Conservation (phyloP, 345 rosid species). For the Nephelium lappaceum region DNA sequence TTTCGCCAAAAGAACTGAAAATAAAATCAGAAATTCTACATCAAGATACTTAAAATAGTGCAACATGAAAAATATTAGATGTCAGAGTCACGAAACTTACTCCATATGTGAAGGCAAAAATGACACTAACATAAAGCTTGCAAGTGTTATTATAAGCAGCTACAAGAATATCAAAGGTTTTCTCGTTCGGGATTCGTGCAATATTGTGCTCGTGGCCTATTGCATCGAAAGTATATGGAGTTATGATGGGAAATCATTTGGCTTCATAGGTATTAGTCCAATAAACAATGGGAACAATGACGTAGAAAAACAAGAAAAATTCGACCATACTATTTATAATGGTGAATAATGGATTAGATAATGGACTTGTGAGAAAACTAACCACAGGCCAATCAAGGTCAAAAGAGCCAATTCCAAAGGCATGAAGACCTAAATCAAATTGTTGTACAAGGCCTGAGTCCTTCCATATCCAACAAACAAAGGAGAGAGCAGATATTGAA, state of each 20-base stretch:
- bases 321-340: slow-evolving; percentile 49
- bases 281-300: slow-evolving; percentile 56
- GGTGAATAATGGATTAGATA: no score
- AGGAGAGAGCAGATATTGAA: slow-evolving; percentile 27
- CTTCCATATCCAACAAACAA: slow-evolving; percentile 38
- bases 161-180: no score
- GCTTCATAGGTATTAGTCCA: slow-evolving; percentile 54
- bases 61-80: slow-evolving; percentile 65
- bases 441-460: slow-evolving; percentile 31
- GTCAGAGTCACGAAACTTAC: slow-evolving; percentile 53
- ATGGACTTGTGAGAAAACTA: no score
- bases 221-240: no score
- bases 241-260: slow-evolving; percentile 57
- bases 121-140: slow-evolving; percentile 62
- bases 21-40: no score
- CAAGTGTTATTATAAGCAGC: no score
- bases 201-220: no score
- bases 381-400: slow-evolving; percentile 57
- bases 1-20: neutral
- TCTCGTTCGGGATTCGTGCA: no score
- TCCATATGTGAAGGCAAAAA: slow-evolving; percentile 69
- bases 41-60: slow-evolving; percentile 37
- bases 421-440: slow-evolving; percentile 39
- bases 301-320: slow-evolving; percentile 52
- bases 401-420: slow-evolving; percentile 50